phyloP scores from a whole-genome alignment of 257 asterid species.

The Gentiana macrophylla region DNA sequence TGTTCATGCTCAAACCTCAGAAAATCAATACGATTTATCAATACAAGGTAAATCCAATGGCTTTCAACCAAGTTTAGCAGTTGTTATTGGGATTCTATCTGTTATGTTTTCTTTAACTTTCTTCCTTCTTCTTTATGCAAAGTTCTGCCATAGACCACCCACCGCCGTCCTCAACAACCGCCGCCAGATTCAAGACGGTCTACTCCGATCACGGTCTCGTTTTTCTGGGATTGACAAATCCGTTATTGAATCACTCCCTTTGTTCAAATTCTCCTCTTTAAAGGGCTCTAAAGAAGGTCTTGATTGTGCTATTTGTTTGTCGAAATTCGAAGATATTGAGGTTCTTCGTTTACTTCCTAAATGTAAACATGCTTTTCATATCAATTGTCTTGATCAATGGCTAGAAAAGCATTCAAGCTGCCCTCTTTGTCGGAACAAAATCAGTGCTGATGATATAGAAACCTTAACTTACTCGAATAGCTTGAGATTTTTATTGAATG shows the following conservation, averaged over 20 bases:
- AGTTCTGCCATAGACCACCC: slow-evolving; percentile 47
- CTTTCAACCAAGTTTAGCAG: slow-evolving; percentile 64
- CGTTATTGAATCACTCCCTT: slow-evolving; percentile 50
- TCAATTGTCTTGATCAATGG: slow-evolving; percentile 54
- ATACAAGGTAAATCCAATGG: slow-evolving; percentile 24
- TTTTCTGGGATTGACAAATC: slow-evolving; percentile 39
- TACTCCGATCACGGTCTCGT: slow-evolving; percentile 17
- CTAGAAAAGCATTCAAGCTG: slow-evolving; percentile 58
- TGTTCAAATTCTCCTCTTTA: slow-evolving; percentile 41
- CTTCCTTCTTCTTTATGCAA: slow-evolving; percentile 65
- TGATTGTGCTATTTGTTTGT: slow-evolving; percentile 59
- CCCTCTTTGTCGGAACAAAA: slow-evolving; percentile 46
- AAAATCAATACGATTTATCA: slow-evolving; percentile 4
- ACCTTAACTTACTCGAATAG: slow-evolving; percentile 21
- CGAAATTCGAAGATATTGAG: slow-evolving; percentile 43
- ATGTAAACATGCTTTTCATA: slow-evolving; percentile 58
- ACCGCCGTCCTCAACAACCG: slow-evolving; percentile 5
- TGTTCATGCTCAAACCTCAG: slow-evolving; percentile 20
- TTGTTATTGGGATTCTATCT: slow-evolving; percentile 55
- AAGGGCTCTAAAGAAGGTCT: slow-evolving; percentile 39
- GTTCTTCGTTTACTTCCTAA: slow-evolving; percentile 43
- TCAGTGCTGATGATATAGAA: slow-evolving; percentile 28
- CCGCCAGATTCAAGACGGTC: slow-evolving; percentile 31
- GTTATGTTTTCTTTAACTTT: slow-evolving; percentile 59
- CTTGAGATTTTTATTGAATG: slow-evolving; percentile 19